A percentile compares a stretch with the other conserved stretches of the same genome.
Evolutionary conservation across 1,284 basidiomycete species (phyloP).

Genomic region (Meripilus lineatus): DNA sequence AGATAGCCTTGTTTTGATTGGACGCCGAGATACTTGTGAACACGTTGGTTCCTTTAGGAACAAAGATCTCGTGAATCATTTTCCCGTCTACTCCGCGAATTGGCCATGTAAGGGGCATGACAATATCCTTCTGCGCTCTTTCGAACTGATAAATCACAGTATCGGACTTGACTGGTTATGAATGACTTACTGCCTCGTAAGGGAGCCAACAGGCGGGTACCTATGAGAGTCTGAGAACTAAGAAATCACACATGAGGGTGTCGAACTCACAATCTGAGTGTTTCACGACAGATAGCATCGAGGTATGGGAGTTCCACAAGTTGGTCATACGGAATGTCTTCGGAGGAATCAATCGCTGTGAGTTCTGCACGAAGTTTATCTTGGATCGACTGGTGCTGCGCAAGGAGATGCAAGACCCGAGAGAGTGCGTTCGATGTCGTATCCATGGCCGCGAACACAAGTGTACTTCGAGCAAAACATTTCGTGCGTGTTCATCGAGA

Average conservation of each 20-base stretch:
- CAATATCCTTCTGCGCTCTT: slow-evolving; percentile 37
- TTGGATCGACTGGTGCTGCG: slow-evolving; percentile 16
- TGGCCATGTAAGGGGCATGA: slow-evolving; percentile 45
- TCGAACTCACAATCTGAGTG: slow-evolving; percentile 16
- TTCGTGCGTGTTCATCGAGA: neutral
- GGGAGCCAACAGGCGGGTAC: slow-evolving; percentile 7
- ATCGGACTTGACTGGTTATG: neutral
- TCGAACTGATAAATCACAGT: neutral
- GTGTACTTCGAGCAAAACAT: slow-evolving; percentile 3
- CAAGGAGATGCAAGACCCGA: slow-evolving; percentile 13
- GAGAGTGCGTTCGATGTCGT: slow-evolving; percentile 18
- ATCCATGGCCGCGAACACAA: slow-evolving; percentile 17
- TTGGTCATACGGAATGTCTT: slow-evolving; percentile 14
- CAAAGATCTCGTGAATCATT: slow-evolving; percentile 31
- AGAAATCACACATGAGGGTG: neutral
- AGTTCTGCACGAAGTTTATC: slow-evolving; percentile 18
- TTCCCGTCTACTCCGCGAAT: slow-evolving; percentile 34
- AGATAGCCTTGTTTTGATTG: slow-evolving; percentile 44
- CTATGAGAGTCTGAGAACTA: slow-evolving; percentile 1
- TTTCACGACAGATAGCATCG: slow-evolving; percentile 20
- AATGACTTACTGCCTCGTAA: slow-evolving; percentile 8
- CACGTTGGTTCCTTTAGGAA: slow-evolving; percentile 42
- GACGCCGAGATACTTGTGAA: slow-evolving; percentile 36
- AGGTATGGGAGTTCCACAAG: slow-evolving; percentile 19
- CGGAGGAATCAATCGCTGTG: slow-evolving; percentile 1